A percentile compares a stretch with the other conserved stretches of the same genome.
phyloP scores from a whole-genome alignment of 306 rosid species.

The Quercus agrifolia region DNA sequence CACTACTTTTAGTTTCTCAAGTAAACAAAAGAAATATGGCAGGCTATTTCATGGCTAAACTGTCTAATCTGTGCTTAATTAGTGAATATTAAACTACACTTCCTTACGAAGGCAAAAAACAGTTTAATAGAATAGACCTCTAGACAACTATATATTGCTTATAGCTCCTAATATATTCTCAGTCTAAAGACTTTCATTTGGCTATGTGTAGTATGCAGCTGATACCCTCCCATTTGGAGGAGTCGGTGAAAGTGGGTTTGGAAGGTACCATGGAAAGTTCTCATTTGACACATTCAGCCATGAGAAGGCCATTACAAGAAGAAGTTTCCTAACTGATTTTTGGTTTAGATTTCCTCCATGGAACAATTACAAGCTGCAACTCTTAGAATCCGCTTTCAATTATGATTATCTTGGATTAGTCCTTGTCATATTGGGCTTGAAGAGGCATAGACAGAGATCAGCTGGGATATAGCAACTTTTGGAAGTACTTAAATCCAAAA shows the following conservation, averaged over 20 bases:
- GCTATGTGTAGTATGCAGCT: slow-evolving; percentile 42
- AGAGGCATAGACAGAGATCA: slow-evolving; percentile 21
- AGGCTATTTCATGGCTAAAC: too few species aligned
- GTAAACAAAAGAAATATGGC: neutral
- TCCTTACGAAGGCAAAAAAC: neutral
- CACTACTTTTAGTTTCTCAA: neutral
- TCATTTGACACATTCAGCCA: slow-evolving; percentile 77
- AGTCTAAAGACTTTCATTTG: neutral
- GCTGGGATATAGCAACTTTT: neutral
- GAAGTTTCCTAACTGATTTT: slow-evolving; percentile 58
- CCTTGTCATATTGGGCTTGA: slow-evolving; percentile 53
- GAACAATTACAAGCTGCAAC: slow-evolving; percentile 52
- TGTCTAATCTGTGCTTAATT: neutral
- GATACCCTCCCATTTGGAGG: slow-evolving; percentile 86
- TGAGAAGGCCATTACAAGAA: slow-evolving; percentile 43
- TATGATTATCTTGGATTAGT: slow-evolving; percentile 47
- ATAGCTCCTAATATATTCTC: neutral
- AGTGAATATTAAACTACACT: too few species aligned
- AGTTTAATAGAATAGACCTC: neutral
- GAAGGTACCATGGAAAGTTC: slow-evolving; percentile 73
- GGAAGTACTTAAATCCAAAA: neutral
- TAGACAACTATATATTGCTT: neutral
- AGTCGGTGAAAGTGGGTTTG: slow-evolving; percentile 72
- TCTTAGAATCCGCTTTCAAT: slow-evolving; percentile 46
- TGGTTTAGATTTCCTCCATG: slow-evolving; percentile 88